These are phyloP conservation scores for Papiliotrema flavescens DNA, from an alignment of 1,284 basidiomycete genomes.

Conservation along the genomic window DNA sequence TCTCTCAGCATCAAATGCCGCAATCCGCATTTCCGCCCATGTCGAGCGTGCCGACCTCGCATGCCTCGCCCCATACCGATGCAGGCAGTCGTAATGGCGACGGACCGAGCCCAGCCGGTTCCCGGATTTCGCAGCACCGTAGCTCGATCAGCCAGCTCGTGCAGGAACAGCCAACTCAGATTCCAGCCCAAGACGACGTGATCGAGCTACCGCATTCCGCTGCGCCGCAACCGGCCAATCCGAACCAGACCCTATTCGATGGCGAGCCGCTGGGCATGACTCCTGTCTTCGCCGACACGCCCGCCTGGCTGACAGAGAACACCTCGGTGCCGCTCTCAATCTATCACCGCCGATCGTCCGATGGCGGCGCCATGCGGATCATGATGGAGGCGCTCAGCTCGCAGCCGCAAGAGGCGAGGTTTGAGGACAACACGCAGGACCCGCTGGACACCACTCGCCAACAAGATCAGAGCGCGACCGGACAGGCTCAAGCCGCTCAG, in stretches of 20 bases:
- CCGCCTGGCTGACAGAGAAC: constrained; percentile 31
- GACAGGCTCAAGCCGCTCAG: background rate
- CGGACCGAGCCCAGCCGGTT: constrained; percentile 5
- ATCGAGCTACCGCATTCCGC: background rate
- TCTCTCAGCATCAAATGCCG: background rate
- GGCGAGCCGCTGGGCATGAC: constrained; percentile 23
- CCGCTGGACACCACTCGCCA: constrained; percentile 15
- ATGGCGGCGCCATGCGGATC: constrained; percentile 23
- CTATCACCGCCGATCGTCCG: constrained; percentile 31
- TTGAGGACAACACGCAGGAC: constrained; percentile 14
- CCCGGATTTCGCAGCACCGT: background rate
- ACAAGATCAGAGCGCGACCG: background rate
- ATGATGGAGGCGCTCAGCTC: constrained; percentile 28
- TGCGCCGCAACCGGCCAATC: background rate
- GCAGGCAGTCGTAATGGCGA: constrained; percentile 5
- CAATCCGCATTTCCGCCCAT: background rate
- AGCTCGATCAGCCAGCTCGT: constrained; percentile 2
- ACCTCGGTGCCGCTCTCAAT: constrained; percentile 20
- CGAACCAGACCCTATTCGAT: constrained; percentile 25
- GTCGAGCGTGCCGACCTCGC: background rate
- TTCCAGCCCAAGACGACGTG: background rate
- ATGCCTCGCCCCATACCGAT: constrained; percentile 9
- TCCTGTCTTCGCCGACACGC: constrained; percentile 29
- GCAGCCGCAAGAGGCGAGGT: background rate
- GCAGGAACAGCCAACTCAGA: background rate